Conservation (phyloP, 805 yeast genomes). For the Starmerella scarabaei region DNA sequence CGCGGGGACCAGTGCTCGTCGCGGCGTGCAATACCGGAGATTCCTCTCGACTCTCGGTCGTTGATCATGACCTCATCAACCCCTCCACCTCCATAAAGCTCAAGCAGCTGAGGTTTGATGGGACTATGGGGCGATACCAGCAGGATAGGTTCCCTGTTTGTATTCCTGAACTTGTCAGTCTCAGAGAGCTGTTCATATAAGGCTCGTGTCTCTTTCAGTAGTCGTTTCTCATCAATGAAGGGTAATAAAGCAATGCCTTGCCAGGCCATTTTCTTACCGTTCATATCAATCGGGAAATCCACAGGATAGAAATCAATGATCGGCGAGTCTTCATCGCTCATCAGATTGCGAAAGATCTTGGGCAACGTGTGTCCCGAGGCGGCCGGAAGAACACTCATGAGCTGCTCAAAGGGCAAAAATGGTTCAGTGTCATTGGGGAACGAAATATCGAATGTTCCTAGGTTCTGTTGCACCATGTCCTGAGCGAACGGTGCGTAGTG, state of each 20-base stretch:
- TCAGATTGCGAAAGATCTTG: constrained; percentile 55
- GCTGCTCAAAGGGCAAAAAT: constrained; percentile 83
- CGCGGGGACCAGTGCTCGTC: constrained; percentile 30
- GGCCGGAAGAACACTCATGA: constrained; percentile 95
- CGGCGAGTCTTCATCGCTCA: constrained; percentile 84
- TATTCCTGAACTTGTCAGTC: constrained; percentile 63
- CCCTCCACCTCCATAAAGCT: constrained; percentile 32
- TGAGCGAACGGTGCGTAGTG: constrained; percentile 97
- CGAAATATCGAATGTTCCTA: constrained; percentile 36
- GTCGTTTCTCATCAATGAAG: constrained; percentile 73
- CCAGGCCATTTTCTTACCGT: constrained; percentile 95
- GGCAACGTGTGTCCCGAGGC: constrained; percentile 79
- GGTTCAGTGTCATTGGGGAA: constrained; percentile 58
- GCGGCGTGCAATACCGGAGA: constrained; percentile 26
- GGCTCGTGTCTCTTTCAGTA: constrained; percentile 60
- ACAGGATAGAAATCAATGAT: constrained; percentile 83
- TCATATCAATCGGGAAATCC: constrained; percentile 79
- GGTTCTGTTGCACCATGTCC: constrained; percentile 50
- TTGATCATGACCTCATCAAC: constrained; percentile 17
- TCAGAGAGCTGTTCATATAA: constrained; percentile 46
- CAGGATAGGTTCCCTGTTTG: constrained; percentile 55
- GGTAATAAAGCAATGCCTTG: constrained; percentile 90
- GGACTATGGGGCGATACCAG: constrained; percentile 53
- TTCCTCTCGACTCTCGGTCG: constrained; percentile 23
- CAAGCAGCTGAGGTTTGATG: constrained; percentile 32